phyloP scores from a whole-genome alignment of 768 basidiomycete genomes.

The Russula sp. region DNA sequence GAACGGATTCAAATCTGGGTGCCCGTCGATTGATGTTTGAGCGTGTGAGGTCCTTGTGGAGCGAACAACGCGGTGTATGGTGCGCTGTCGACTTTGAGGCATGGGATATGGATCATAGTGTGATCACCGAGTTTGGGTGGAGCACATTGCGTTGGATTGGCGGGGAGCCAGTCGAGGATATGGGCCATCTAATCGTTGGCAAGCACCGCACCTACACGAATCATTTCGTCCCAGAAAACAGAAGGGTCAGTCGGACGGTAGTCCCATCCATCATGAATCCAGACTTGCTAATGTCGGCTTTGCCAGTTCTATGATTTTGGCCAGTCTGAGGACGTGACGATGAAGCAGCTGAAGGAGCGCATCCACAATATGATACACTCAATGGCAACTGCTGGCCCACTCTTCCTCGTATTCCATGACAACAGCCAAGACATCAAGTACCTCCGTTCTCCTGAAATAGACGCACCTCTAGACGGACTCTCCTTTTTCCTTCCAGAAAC shows the following conservation, averaged over 20 bases:
- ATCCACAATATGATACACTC: constrained; percentile 48
- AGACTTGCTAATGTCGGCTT: not conserved
- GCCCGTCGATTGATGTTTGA: constrained; percentile 66
- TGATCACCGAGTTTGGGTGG: constrained; percentile 85
- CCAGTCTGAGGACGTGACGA: constrained; percentile 51
- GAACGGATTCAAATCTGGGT: constrained; percentile 52
- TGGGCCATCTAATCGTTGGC: constrained; percentile 61
- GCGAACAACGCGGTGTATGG: constrained; percentile 64
- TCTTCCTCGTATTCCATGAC: constrained; percentile 83
- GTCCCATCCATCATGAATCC: not conserved
- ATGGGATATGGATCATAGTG: constrained; percentile 72
- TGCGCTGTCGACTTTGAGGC: constrained; percentile 78
- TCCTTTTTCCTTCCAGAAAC: constrained; percentile 56
- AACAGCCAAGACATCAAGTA: constrained; percentile 75
- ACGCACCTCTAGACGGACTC: constrained; percentile 52
- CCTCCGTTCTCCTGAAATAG: constrained; percentile 50
- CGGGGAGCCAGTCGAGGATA: constrained; percentile 46
- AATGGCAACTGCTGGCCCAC: constrained; percentile 48
- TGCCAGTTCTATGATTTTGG: constrained; percentile 67
- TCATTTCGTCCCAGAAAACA: constrained; percentile 60
- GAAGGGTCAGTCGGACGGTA: constrained; percentile 46
- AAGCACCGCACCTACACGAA: constrained; percentile 60
- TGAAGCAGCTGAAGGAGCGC: constrained; percentile 48
- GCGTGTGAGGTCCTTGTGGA: constrained; percentile 61
- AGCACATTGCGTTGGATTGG: constrained; percentile 56